phyloP scores from a whole-genome alignment of 352 stramenopile genomes.

The Pythium pectinolyticum region DNA sequence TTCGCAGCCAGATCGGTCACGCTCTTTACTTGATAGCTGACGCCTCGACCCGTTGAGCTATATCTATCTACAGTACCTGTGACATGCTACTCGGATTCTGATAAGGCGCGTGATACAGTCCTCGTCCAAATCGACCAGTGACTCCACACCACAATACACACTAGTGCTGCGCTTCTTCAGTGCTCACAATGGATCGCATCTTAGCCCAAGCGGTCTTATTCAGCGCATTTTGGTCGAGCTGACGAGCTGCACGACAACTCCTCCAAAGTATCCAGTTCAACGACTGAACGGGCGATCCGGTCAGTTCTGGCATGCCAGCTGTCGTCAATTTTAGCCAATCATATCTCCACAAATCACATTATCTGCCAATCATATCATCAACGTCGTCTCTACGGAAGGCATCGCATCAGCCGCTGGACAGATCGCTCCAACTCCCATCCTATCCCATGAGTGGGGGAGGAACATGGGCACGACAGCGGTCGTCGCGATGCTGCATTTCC shows the following conservation, averaged over 20 bases:
- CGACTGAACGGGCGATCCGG: not conserved
- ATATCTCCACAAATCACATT: not conserved
- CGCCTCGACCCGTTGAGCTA: too few relatives aligned
- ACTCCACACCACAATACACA: too few relatives aligned
- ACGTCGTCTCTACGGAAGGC: not conserved
- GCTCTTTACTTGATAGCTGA: too few relatives aligned
- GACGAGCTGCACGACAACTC: not conserved
- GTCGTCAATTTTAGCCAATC: not conserved
- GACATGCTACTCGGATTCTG: too few relatives aligned
- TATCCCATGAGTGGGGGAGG: not conserved
- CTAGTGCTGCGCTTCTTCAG: too few relatives aligned
- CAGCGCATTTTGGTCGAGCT: constrained; percentile 1
- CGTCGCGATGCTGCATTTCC: not conserved
- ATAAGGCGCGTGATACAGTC: not conserved
- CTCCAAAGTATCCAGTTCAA: not conserved
- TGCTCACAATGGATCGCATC: not conserved
- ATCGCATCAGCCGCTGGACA: not conserved
- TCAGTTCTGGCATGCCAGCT: constrained; percentile 4
- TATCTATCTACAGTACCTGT: too few relatives aligned
- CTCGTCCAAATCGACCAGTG: not conserved
- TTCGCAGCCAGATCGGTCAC: too few relatives aligned
- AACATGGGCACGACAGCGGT: not conserved
- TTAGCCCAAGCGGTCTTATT: not conserved
- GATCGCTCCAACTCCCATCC: not conserved
- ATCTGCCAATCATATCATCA: not conserved